Percentiles rank a stretch among this genome's conserved stretches.
Evolutionary conservation across 176 grass and related monocot genomes (phyloP).

Genomic region (Aegilops tauschii): DNA sequence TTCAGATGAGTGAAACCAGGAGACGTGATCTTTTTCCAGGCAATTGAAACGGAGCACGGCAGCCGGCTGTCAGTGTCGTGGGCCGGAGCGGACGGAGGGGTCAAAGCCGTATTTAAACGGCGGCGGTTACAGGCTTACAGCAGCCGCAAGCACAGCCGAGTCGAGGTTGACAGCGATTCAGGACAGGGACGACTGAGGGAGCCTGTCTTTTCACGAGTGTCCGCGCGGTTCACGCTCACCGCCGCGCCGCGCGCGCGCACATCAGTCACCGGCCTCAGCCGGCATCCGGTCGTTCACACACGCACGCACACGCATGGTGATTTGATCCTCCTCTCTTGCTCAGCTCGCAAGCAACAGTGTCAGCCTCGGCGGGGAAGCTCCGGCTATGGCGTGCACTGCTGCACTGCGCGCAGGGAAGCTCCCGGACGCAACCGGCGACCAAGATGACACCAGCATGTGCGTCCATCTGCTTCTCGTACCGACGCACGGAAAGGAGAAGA

Average conservation of each 20-base stretch:
- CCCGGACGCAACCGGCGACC: background rate
- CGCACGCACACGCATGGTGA: no score
- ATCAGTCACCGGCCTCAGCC: no score
- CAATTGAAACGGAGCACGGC: no score
- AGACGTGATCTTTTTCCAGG: no score
- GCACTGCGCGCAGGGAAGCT: background rate
- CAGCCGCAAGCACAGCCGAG: background rate
- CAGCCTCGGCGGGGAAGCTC: background rate
- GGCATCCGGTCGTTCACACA: no score
- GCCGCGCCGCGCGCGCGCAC: no score
- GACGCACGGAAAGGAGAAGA: background rate
- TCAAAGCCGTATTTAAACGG: background rate
- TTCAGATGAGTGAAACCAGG: no score
- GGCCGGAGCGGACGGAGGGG: background rate
- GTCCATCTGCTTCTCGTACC: background rate
- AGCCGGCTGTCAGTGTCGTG: background rate
- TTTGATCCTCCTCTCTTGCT: background rate
- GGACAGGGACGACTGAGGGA: background rate
- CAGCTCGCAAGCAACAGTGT: background rate
- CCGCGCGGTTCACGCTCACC: background rate
- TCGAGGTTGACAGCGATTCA: background rate
- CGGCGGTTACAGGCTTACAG: background rate
- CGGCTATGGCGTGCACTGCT: background rate
- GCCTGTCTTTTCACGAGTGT: background rate
- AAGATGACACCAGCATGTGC: background rate